Base-by-base conservation (phyloP, 1,284 basidiomycete species). In the Volvariella surrecta region DNA sequence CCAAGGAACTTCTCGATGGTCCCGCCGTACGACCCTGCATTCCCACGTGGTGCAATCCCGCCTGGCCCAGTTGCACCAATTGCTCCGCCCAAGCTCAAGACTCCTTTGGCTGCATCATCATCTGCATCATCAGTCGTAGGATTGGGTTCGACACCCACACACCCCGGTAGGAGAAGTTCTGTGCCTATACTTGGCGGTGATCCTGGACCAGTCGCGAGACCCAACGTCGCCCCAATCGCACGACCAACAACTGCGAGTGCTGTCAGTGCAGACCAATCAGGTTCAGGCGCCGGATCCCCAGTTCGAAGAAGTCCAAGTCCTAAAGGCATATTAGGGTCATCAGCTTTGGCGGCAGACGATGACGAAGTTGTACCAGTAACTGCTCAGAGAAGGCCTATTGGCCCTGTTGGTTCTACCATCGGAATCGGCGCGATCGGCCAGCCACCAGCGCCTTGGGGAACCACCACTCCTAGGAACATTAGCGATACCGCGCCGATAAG, bases 251-350 rank as follows among this genome's bases (percentile, higher is more conserved):
- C 60, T 4, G 55, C 55, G 15, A 47, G 56, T 20, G 51, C 56
- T 15, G 60, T 54, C 28, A 63, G 67, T 35, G 61, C 67, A 8
- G 67, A 70, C 2, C 72, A 72, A 15, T 79, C 79, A 3, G 74
- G 76, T 1, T 79, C 78, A 11, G 74, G 74, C 3, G 15, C 13
- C 4, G 34, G 34, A 16, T 83, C 79, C 1, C 79, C 81, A 3
- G 68, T 65, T 24, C 71, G 74, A 31, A 71, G 82, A 7, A 79
- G 82, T 19, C 81, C 82, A 3, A 83, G 80, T 54, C 82, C 84
- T 2, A 85, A 85, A 55, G 75, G 76, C 37, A 63, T 78, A n/a
- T 63, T 84, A 7, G 84, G 85, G 11, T 85, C 82, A n/a, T 79
- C 79, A 7, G 83, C 85, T 11, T 68, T 88, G 32, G 74, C 76